Evolutionary conservation across 1,139 yeast genomes (phyloP), one percentile per base, ranked within the genome.

Genomic region (Hyphopichia wangnamkhiaoensis): DNA sequence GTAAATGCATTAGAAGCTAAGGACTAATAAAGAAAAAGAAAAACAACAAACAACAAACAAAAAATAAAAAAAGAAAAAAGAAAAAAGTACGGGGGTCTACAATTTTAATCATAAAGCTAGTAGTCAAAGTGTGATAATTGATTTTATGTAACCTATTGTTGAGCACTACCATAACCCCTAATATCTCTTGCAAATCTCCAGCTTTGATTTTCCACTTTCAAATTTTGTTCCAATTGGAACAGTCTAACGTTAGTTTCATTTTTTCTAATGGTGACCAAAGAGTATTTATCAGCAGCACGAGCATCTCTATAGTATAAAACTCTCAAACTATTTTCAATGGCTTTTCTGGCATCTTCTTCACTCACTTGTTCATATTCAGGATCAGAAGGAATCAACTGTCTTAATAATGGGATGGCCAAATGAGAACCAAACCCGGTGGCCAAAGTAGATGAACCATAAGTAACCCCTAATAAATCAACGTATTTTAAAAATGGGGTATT

Each of bases 401-500:
- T 84, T 61, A 94, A 75, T 50, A 94, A 70, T 26, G 99, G 99
- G 33, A 90, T 68, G 3, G 98, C 98, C 63, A 94, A 74, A 63
- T 94, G 93, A 10, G 95, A 84, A 42, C 98, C 99, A 62, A 91
- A 93, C 1, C 99, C 99, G 2, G 98, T 91, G 36, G 98, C 96
- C 46, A 94, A 70, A 3, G 95, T 76, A 25, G 96, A 95, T 0
- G 98, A 77, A 7, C 88, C 78, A 63, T 87, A 94, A 0, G 95
- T 79, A 16, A 91, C 96, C 34, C 99, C 99, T 43, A 90, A 75
- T 46, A 94, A 72, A 61, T 94, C 97, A 35, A 90, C 95, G 58
- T 87, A 91, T 50, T 84, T 82, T 55, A 93, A 73, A 54, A 86
- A 87, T 38, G 88, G 84, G 32, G 78, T 78, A 30, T 63, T 57